Evolutionary conservation across 768 basidiomycete genomes (phyloP), one percentile per base, ranked within the genome.

Genomic region (Rhodotorula sphaerocarpa): DNA sequence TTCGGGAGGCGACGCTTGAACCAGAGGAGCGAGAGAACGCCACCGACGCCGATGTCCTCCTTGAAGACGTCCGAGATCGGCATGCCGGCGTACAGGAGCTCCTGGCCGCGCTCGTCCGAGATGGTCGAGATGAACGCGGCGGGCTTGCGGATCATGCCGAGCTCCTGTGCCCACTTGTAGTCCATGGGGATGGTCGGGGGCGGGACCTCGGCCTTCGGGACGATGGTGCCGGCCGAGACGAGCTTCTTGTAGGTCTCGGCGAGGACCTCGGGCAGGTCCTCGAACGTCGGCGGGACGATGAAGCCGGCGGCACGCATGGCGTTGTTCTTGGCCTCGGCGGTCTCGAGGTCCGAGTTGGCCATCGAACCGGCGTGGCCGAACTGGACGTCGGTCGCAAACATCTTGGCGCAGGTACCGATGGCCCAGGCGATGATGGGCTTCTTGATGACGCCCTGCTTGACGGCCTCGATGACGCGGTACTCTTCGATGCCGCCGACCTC

Each of bases 381-480:
- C 79, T 97, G 95, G 55, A 97, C 95, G 77, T 96, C 95, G 52
- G 95, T 96, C 46, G 90, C 81, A 80, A 97, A 99, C 95, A 99
- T 97, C 84, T 95, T 95, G 72, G 95, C 95, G 76, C 95, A 99
- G 46, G 95, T 99, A 65, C 95, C 93, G 71, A 99, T 99, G 42
- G 95, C 90, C 95, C 95, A 99, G 33, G 95, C 95, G 70, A 99
- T 88, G 75, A 97, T 93, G 57, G 95, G 95, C 80, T 99, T 99
- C 78, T 83, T 92, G 82, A 99, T 97, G 71, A 79, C 79, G 53
- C 93, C 91, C 44, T 80, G 79, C 81, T 90, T 90, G 77, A 96
- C 93, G 55, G 93, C 95, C 45, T 97, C 87, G 77, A 96, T 96
- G 73, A 97, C 93, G 67, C 90, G 88, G 82, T 97, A 97, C 78